Percentiles rank a stretch among this genome's conserved stretches.
phyloP scores from a whole-genome alignment of 495 filamentous ascomycete genomes.

The Xylaria cubensis region DNA sequence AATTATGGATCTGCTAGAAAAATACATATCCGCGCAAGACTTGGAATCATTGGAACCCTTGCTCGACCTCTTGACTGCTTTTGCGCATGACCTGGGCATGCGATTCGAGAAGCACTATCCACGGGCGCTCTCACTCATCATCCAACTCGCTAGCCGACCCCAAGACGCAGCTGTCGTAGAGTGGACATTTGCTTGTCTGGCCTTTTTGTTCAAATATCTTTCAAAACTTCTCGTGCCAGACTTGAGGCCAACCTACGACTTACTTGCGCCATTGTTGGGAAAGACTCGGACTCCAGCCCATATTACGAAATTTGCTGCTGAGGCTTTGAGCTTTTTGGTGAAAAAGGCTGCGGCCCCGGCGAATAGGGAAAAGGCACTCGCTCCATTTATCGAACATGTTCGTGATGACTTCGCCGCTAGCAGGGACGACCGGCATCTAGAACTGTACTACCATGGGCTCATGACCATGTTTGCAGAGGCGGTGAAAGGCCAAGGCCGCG shows the following conservation, averaged over 20 bases:
- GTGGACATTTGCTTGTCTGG: conserved; percentile 94
- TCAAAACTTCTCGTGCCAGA: conserved; percentile 85
- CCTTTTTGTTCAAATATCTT: conserved; percentile 97
- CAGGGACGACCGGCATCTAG: conserved; percentile 56
- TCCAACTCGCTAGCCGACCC: conserved; percentile 53
- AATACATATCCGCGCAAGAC: conserved; percentile 79
- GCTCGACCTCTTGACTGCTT: conserved; percentile 81
- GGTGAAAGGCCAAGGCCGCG: conserved; percentile 79
- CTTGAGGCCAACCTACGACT: conserved; percentile 78
- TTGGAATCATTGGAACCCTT: conserved; percentile 81
- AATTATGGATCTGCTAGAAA: conserved; percentile 78
- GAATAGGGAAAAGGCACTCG: conserved; percentile 74
- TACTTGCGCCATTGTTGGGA: conserved; percentile 86
- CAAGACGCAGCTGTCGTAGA: conserved; percentile 80
- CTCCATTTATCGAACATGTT: conserved; percentile 70
- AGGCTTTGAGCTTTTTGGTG: conserved; percentile 91
- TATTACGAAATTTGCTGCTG: conserved; percentile 88
- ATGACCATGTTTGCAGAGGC: conserved; percentile 91
- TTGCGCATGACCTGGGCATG: conserved; percentile 89
- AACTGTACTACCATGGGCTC: conserved; percentile 79
- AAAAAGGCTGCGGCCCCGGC: conserved; percentile 82
- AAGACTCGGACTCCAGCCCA: conserved; percentile 80
- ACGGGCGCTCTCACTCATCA: conserved; percentile 70
- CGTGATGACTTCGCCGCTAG: conserved; percentile 68
- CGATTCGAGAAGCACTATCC: conserved; percentile 88